Evolutionary conservation across 2,329 filamentous ascomycete species (phyloP), one percentile per base, ranked within the genome.

Genomic region (Xylaria sp.): DNA sequence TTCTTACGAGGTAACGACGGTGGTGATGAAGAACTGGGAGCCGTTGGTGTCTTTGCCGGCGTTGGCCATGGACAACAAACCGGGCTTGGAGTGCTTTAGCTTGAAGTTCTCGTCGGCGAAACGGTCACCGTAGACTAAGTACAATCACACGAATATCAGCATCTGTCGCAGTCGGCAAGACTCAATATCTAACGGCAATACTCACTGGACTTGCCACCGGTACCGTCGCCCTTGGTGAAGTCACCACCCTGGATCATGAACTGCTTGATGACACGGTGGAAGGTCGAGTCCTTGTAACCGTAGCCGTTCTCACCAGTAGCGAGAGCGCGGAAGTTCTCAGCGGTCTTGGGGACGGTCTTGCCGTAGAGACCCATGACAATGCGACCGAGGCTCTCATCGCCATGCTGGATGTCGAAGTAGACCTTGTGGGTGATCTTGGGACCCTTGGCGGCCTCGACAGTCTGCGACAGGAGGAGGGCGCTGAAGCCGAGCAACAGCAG

Each of bases 371-470:
- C 91, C 42, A 94, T 84, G 67, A 91, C 87, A 67, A 95, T 82
- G 63, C 88, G 85, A 63, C 91, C 91, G 48, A 93, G 72, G 52
- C 82, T 74, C 76, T 91, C 80, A 65, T 90, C 90, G 71, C 88
- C 91, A 71, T 91, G 86, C 70, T 82, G 78, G 67, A 95, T 87
- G 76, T 94, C 90, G 75, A 95, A 93, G 82, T 85, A 94, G 77
- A 94, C 91, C 86, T 96, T 96, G 82, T 90, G 82, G 70, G 92
- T 97, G 80, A 97, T 93, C 86, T 94, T 95, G 65, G 91, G 93
- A 52, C 94, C 93, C 80, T 93, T 91, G 67, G 80, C 80, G 57
- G 90, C 89, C 68, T 89, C 85, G 61, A 84, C 86, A 39, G 85
- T 83, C 76, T 91, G 87, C 67, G 88, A 82, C 73, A 96, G 52